Conservation (phyloP, 805 yeast genomes). For the Candida boleticola region DNA sequence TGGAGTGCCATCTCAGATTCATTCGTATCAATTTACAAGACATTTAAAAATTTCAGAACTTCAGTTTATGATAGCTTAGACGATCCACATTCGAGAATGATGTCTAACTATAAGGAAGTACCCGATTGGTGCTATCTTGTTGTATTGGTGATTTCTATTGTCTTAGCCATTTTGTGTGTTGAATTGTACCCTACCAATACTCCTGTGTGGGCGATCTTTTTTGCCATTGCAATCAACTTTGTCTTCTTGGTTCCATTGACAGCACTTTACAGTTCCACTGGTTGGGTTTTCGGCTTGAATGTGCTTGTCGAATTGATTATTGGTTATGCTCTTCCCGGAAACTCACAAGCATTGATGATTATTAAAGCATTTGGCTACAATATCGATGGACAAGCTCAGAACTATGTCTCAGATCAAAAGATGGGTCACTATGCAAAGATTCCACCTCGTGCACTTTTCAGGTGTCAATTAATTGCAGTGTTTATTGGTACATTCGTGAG, state of each 20-base stretch:
- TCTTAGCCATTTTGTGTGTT: slow-evolving; percentile 30
- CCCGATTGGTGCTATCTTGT: slow-evolving; percentile 32
- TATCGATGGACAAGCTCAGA: slow-evolving; percentile 30
- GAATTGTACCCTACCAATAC: slow-evolving; percentile 29
- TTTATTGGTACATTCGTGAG: slow-evolving; percentile 18
- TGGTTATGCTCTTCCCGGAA: slow-evolving; percentile 27
- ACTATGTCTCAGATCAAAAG: slow-evolving; percentile 28
- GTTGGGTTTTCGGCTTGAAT: slow-evolving; percentile 12
- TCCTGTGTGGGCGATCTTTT: slow-evolving; percentile 22
- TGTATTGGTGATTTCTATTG: slow-evolving; percentile 24
- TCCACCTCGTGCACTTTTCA: slow-evolving; percentile 40
- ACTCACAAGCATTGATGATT: slow-evolving; percentile 20
- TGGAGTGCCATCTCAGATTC: slow-evolving; percentile 4
- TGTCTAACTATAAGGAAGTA: slow-evolving; percentile 32
- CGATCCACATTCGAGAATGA: slow-evolving; percentile 31
- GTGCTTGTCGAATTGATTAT: slow-evolving; percentile 18
- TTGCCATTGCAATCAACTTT: slow-evolving; percentile 18
- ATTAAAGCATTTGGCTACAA: slow-evolving; percentile 23
- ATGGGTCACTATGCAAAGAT: slow-evolving; percentile 37
- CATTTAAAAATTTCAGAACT: slow-evolving; percentile 4
- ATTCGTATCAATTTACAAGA: neutral
- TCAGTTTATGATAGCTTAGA: slow-evolving; percentile 23
- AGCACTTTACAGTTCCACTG: slow-evolving; percentile 13
- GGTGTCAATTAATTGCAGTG: slow-evolving; percentile 25
- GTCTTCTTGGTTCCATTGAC: slow-evolving; percentile 20